Evolutionary conservation across 345 rosid species (phyloP).

Genomic region (Xanthoceras sorbifolium): DNA sequence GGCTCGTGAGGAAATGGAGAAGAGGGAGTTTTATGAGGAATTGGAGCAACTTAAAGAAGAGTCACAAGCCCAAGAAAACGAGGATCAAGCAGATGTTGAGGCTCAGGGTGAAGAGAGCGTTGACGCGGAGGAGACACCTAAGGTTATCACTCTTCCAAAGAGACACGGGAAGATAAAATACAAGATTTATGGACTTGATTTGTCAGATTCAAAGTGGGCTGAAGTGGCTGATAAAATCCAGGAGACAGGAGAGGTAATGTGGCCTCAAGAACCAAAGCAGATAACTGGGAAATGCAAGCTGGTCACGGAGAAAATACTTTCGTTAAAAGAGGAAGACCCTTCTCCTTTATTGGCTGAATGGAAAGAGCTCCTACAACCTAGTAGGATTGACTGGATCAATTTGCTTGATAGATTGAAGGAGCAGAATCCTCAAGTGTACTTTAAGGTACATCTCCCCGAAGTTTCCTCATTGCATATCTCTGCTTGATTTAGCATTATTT

Average conservation of each 20-base stretch:
- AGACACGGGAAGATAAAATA: slow-evolving; percentile 81
- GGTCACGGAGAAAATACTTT: slow-evolving; percentile 67
- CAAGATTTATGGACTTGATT: slow-evolving; percentile 92
- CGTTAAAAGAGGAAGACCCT: slow-evolving; percentile 69
- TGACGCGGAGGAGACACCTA: slow-evolving; percentile 36
- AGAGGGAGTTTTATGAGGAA: slow-evolving; percentile 63
- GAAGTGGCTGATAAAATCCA: slow-evolving; percentile 70
- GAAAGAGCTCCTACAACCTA: slow-evolving; percentile 76
- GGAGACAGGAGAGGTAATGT: slow-evolving; percentile 57
- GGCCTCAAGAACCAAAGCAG: slow-evolving; percentile 73
- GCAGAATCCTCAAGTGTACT: slow-evolving; percentile 41
- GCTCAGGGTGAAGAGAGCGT: slow-evolving; percentile 27
- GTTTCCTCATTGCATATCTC: slow-evolving; percentile 4
- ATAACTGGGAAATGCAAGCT: slow-evolving; percentile 71
- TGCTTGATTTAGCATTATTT: not conserved
- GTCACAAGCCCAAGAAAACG: slow-evolving; percentile 34
- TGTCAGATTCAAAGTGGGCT: slow-evolving; percentile 81
- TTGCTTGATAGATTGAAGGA: slow-evolving; percentile 69
- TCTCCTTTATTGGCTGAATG: slow-evolving; percentile 66
- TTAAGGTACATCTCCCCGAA: slow-evolving; percentile 52
- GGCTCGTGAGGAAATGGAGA: slow-evolving; percentile 90
- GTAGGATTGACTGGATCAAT: slow-evolving; percentile 78
- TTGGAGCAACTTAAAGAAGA: slow-evolving; percentile 50
- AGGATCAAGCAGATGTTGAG: slow-evolving; percentile 29
- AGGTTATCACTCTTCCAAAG: slow-evolving; percentile 64